Evolutionary conservation across 2,329 filamentous ascomycete species (phyloP).

Genomic region (Penicillium sp.): DNA sequence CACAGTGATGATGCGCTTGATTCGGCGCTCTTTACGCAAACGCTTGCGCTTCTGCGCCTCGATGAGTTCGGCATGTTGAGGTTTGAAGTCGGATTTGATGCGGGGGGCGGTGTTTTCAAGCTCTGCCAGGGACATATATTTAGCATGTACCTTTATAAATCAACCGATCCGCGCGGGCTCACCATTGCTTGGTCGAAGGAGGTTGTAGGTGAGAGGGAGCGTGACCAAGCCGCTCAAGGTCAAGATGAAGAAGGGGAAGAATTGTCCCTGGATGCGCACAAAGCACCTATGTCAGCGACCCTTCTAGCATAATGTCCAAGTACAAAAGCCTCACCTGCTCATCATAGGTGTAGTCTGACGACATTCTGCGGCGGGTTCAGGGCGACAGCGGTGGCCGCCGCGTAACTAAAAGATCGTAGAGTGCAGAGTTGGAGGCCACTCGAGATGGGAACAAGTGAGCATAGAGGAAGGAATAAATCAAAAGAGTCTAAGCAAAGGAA

Average conservation of each 20-base stretch:
- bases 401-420: constrained; percentile 24
- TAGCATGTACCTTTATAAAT: background rate
- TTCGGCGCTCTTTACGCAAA: constrained; percentile 79
- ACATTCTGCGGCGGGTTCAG: constrained; percentile 47
- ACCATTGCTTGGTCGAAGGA: constrained; percentile 72
- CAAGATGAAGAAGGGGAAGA: constrained; percentile 98
- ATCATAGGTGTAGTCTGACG: constrained; percentile 98
- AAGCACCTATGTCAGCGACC: background rate
- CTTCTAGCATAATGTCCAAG: background rate
- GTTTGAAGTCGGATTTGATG: constrained; percentile 75
- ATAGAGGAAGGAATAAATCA: background rate
- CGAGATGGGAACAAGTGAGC: constrained; percentile 4
- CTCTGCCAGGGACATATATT: constrained; percentile 39
- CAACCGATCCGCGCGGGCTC: constrained; percentile 16
- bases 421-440: constrained; percentile 19
- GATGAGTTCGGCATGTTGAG: constrained; percentile 77
- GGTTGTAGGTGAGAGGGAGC: constrained; percentile 80
- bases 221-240: constrained; percentile 84
- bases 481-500: constrained; percentile 1
- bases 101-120: constrained; percentile 74
- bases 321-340: constrained; percentile 59
- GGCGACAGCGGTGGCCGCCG: constrained; percentile 33
- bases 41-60: constrained; percentile 76
- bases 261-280: constrained; percentile 64
- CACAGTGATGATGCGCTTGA: constrained; percentile 76